A percentile compares a stretch with the other conserved stretches of the same genome.
These are phyloP conservation scores for Zopfochytrium polystomum DNA, from an alignment of 371 early-diverging fungal genomes.

Conservation along the genomic window DNA sequence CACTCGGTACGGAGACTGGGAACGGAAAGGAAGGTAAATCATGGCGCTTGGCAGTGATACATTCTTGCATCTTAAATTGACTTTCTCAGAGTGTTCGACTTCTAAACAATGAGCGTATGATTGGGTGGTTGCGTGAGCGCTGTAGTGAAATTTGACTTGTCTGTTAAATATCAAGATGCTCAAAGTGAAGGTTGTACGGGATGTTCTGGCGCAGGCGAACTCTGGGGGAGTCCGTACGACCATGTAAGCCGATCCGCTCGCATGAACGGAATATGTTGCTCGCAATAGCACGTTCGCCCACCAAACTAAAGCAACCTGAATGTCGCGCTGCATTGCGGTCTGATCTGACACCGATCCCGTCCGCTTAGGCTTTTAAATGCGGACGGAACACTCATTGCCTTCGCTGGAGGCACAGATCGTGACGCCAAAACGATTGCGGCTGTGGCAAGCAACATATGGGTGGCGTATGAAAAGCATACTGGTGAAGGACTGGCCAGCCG, in stretches of 20 bases:
- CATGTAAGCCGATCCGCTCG: slow-evolving; percentile 46
- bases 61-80: too few species aligned
- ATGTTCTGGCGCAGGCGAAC: slow-evolving; percentile 64
- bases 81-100: too few species aligned
- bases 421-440: slow-evolving; percentile 69
- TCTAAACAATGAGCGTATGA: too few species aligned
- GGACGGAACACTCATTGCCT: slow-evolving; percentile 71
- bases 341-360: background rate
- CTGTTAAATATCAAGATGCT: slow-evolving; percentile 49
- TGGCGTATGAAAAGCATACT: slow-evolving; percentile 64
- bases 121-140: too few species aligned
- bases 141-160: too few species aligned
- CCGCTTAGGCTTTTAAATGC: slow-evolving; percentile 61
- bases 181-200: slow-evolving; percentile 65
- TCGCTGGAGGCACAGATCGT: slow-evolving; percentile 61
- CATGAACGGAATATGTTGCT: background rate
- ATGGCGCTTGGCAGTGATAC: too few species aligned
- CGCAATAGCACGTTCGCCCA: background rate
- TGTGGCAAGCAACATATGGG: slow-evolving; percentile 75
- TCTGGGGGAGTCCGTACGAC: slow-evolving; percentile 64
- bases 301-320: background rate
- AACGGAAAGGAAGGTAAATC: slow-evolving; percentile 71
- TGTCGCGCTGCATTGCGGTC: background rate
- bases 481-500: slow-evolving; percentile 26
- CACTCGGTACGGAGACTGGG: slow-evolving; percentile 86